These are phyloP conservation scores for Saturnispora sekii DNA, from an alignment of 805 yeast genomes.

Conservation along the genomic window DNA sequence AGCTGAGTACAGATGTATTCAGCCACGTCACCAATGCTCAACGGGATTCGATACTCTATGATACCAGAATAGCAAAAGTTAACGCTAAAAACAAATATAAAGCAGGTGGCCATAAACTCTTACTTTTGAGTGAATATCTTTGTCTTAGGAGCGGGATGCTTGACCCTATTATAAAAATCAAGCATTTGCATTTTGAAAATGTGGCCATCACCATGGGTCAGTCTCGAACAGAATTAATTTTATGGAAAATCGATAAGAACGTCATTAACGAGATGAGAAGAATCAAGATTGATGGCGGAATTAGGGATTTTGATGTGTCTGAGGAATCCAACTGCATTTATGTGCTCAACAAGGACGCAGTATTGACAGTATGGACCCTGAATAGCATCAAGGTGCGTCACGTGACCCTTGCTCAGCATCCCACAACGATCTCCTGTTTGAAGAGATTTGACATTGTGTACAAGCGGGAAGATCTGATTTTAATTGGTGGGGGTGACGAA, in stretches of 20 bases:
- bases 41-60: conserved; percentile 12
- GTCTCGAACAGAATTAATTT: conserved; percentile 37
- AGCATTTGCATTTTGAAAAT: conserved; percentile 43
- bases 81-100: conserved; percentile 40
- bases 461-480: background rate
- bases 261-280: conserved; percentile 32
- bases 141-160: conserved; percentile 53
- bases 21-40: conserved; percentile 35
- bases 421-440: no score
- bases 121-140: conserved; percentile 49
- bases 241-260: conserved; percentile 59
- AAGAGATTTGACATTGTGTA: background rate
- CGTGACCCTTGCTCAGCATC: background rate
- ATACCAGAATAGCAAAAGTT: conserved; percentile 8
- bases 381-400: conserved; percentile 2
- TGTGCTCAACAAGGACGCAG: conserved; percentile 48
- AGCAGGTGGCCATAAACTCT: conserved; percentile 41
- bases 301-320: conserved; percentile 30
- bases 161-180: conserved; percentile 21
- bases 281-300: conserved; percentile 8
- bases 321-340: conserved; percentile 19
- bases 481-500: background rate
- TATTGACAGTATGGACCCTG: conserved; percentile 20
- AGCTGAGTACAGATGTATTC: conserved; percentile 11
- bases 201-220: conserved; percentile 45